These are phyloP conservation scores for Arthrocladium fulminans DNA, from an alignment of 2,329 filamentous ascomycete species.

Conservation along the genomic window DNA sequence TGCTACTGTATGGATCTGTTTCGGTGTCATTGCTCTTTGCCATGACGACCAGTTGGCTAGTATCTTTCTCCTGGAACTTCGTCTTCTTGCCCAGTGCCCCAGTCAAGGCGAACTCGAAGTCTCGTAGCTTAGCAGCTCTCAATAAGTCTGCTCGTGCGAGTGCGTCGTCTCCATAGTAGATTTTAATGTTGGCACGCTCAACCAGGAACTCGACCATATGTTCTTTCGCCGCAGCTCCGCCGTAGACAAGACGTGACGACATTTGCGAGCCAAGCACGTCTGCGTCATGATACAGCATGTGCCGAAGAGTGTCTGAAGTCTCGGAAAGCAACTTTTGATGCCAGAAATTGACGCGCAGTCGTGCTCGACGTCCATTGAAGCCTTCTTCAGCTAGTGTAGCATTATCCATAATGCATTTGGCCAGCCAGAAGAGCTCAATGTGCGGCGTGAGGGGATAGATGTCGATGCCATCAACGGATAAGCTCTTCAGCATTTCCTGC, in stretches of 20 bases:
- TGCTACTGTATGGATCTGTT: conserved; percentile 14
- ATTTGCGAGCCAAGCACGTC: conserved; percentile 38
- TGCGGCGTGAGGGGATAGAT: conserved; percentile 77
- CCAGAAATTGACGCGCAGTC: conserved; percentile 63
- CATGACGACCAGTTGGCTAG: conserved; percentile 82
- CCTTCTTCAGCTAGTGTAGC: conserved; percentile 38
- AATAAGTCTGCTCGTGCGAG: conserved; percentile 64
- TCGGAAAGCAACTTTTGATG: conserved; percentile 61
- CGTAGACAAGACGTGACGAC: conserved; percentile 25
- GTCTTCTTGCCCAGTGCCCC: conserved; percentile 67
- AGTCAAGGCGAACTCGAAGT: conserved; percentile 72
- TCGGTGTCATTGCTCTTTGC: conserved; percentile 58
- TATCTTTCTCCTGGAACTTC: conserved; percentile 36
- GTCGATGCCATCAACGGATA: conserved; percentile 75
- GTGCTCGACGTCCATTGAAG: conserved; percentile 47
- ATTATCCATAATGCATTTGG: conserved; percentile 51
- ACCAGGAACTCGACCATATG: conserved; percentile 54
- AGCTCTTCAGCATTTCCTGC: conserved; percentile 54
- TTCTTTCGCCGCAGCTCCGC: conserved; percentile 23
- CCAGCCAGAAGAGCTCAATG: conserved; percentile 73
- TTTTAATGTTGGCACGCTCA: conserved; percentile 74
- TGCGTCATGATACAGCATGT: conserved; percentile 52
- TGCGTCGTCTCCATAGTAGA: conserved; percentile 71
- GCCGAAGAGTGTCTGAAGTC: conserved; percentile 51
- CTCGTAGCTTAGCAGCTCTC: conserved; percentile 56